Evolutionary conservation across 352 stramenopile species (phyloP).

Genomic region (Phytophthora colocasiae): DNA sequence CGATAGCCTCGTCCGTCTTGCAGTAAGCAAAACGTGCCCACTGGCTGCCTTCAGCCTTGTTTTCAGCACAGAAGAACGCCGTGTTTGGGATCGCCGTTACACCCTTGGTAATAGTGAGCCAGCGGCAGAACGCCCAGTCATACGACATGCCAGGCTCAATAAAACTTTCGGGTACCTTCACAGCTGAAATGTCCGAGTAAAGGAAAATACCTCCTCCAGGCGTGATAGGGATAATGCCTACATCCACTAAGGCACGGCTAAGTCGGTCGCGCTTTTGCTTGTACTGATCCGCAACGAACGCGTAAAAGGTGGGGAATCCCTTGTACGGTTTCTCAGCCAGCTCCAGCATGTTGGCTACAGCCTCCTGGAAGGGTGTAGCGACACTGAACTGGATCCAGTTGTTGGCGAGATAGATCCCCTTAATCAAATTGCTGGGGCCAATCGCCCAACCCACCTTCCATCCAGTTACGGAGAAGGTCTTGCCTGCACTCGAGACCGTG

Average conservation of each 20-base stretch:
- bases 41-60: slow-evolving; percentile 73
- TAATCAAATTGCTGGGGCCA: slow-evolving; percentile 74
- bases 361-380: slow-evolving; percentile 87
- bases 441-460: slow-evolving; percentile 95
- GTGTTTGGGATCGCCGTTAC: slow-evolving; percentile 93
- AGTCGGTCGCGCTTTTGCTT: slow-evolving; percentile 77
- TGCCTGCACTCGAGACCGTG: slow-evolving; percentile 91
- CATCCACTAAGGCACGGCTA: slow-evolving; percentile 49
- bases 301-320: slow-evolving; percentile 80
- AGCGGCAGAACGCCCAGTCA: slow-evolving; percentile 94
- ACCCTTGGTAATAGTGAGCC: slow-evolving; percentile 91
- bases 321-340: slow-evolving; percentile 74
- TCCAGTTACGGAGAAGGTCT: slow-evolving; percentile 94
- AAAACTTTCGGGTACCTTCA: slow-evolving; percentile 66
- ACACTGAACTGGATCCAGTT: slow-evolving; percentile 92
- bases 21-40: slow-evolving; percentile 96
- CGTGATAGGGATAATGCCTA: slow-evolving; percentile 71
- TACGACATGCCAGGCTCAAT: slow-evolving; percentile 56
- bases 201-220: slow-evolving; percentile 81
- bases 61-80: slow-evolving; percentile 91
- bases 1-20: slow-evolving; percentile 95
- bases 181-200: slow-evolving; percentile 79
- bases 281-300: slow-evolving; percentile 80
- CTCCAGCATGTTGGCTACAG: slow-evolving; percentile 82
- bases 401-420: slow-evolving; percentile 82